Conservation (phyloP, 225 moss, liverwort and hornwort genomes). For the Ulota crispa region DNA sequence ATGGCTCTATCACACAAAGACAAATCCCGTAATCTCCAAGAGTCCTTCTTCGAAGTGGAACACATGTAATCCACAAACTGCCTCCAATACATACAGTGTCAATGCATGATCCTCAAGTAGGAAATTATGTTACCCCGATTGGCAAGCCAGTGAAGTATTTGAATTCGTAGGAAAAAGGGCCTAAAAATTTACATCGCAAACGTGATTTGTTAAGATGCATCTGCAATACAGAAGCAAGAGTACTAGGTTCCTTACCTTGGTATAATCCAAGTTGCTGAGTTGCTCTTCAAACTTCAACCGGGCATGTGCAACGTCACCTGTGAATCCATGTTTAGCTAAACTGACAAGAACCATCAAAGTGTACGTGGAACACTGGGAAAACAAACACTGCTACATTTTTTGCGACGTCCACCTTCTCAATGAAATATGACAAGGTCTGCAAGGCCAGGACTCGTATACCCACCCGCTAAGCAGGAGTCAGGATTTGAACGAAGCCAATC, state of each 20-base stretch:
- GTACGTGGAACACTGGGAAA: neutral
- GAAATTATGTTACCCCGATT: neutral
- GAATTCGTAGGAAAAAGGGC: neutral
- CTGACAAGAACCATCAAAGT: neutral
- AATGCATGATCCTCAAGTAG: neutral
- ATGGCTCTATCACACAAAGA: constrained; percentile 73
- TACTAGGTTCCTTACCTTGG: constrained; percentile 36
- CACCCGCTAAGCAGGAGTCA: constrained; percentile 82
- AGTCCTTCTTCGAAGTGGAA: constrained; percentile 40
- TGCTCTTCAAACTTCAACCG: constrained; percentile 68
- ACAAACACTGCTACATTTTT: neutral
- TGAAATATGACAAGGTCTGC: neutral
- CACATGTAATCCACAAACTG: constrained; percentile 93
- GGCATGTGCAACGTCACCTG: constrained; percentile 76
- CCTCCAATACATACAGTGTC: constrained; percentile 18
- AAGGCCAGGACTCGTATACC: neutral
- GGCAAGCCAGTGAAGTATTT: neutral
- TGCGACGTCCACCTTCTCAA: neutral
- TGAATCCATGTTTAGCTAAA: neutral
- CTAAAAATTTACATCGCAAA: neutral
- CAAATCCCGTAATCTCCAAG: constrained; percentile 54
- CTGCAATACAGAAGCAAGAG: neutral
- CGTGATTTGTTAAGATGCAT: neutral
- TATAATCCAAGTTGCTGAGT: constrained; percentile 72
- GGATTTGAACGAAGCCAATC: constrained; percentile 80